Evolutionary conservation across 257 asterid genomes (phyloP), one percentile per base, ranked within the genome.

Genomic region (Apocynum venetum): DNA sequence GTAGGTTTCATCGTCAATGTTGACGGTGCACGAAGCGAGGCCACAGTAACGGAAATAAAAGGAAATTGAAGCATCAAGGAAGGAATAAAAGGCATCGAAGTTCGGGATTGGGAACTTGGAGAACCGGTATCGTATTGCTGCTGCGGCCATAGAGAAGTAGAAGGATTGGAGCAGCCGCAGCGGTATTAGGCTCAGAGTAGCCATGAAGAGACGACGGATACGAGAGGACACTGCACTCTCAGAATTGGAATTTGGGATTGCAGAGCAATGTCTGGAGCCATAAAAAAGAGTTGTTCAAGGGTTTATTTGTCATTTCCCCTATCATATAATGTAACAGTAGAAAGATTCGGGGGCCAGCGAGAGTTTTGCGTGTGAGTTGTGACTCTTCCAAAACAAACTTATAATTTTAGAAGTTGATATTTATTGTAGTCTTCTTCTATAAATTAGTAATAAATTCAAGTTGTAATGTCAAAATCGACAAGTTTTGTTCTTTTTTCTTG

Each of bases 1-100:
- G 88, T 92, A 82, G 80, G 96, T 89, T 38, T 81, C 88, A 20
- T 86, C 86, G 82, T 91, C 92, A 49, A 88, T 56, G 76, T 85
- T 86, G 76, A 87, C 73, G 48, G 83, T 76, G 86, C 89, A 83
- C 57, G 88, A 86, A 14, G 84, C 83, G 66, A 91, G 88, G n/a
- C 83, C 81, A 87, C 90, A 86, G 82, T 66, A 63, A 83, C 82
- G 79, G 88, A 84, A 89, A 81, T 88, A 91, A 47, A 89, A 63
- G 85, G 90, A 83, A 4, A 91, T 44, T 85, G 85, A 76, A 35
- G 81, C 73, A 15, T 89, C 97, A 19, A 87, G 9, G 76, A 84
- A 4, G 49, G 87, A 83, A 68, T 87, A 75, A 83, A 88, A 44
- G 80, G 83, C 60, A 2, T 88, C 81, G 82, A 89, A 64, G 73